Evolutionary conservation across 257 asterid genomes (phyloP).

Genomic region (Nicotiana tabacum): DNA sequence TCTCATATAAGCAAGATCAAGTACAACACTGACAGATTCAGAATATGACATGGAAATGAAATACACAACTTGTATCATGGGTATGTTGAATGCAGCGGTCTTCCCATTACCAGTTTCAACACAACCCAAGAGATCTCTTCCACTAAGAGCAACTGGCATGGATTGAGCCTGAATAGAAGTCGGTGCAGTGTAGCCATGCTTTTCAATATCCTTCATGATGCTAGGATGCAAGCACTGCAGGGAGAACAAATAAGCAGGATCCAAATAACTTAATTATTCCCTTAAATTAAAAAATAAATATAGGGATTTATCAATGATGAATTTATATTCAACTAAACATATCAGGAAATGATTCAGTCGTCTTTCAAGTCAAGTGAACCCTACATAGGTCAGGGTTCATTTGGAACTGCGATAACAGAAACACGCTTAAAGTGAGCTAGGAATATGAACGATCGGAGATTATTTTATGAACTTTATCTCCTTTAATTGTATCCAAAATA

Average conservation of each 20-base stretch:
- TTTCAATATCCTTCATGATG: conserved; percentile 69
- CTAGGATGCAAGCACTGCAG: conserved; percentile 66
- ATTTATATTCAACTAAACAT: conserved; percentile 41
- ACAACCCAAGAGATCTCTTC: conserved; percentile 86
- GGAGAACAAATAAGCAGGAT: conserved; percentile 6
- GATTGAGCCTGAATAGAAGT: conserved; percentile 90
- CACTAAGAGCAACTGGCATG: conserved; percentile 84
- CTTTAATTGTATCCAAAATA: no score
- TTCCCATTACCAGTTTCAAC: conserved; percentile 93
- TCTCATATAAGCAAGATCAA: not conserved
- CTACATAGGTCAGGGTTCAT: no score
- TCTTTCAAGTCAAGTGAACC: no score
- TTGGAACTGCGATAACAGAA: no score
- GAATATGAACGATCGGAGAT: no score
- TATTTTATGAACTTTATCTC: no score
- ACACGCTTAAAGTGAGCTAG: no score
- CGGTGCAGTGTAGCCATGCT: conserved; percentile 72
- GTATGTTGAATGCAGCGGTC: conserved; percentile 80
- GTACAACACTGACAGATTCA: not conserved
- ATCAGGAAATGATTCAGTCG: conserved; percentile 58
- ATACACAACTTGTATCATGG: conserved; percentile 72
- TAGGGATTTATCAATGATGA: not conserved
- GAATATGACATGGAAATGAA: conserved; percentile 4
- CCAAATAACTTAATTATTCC: not conserved
- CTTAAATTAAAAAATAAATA: not conserved